Evolutionary conservation across 1,284 basidiomycete genomes (phyloP), one percentile per base, ranked within the genome.

Genomic region (Fomitopsis pinicola): DNA sequence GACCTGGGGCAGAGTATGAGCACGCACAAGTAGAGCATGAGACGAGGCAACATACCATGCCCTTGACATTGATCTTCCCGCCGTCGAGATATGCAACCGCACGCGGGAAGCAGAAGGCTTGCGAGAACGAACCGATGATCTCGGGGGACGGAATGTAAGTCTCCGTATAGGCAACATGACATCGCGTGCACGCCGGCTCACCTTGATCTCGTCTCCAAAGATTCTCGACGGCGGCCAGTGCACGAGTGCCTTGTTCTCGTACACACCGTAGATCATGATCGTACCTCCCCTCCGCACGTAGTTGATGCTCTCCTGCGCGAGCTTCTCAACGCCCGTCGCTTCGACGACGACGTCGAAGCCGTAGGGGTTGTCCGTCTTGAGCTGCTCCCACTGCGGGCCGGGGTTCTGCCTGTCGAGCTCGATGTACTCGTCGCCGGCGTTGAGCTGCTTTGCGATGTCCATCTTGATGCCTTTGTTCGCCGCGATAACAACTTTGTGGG

Each of bases 311-410:
- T 91, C 86, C 69, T 93, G 87, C 35, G 91, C 91, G 53, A 95
- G 77, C 64, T 86, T 85, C 76, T 92, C 90, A 38, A 88, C 85
- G 60, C 93, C 93, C 3, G 93, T 95, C 42, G 92, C 93, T 75
- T 95, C 93, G 56, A 91, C 91, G 35, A 95, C 93, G 44, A 94
- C 85, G 72, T 95, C 93, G 71, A 95, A 95, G 26, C 93, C 92
- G 71, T 91, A 88, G 36, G 89, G 91, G 73, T 95, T 84, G 63
- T 89, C 86, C 69, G 86, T 77, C 78, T 88, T 92, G 66, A 95
- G 76, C 73, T 89, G 77, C 42, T 79, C 80, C 92, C 92, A 95
- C 71, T 94, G 91, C 1, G 82, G 75, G n/a, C 81, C 82, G n/a
- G 92, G 88, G 71, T 91, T 80, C 64, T 81, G 70, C 63, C 93